Evolutionary conservation across 129 eudicot genomes (phyloP).

Genomic region (Lactuca sativa): DNA sequence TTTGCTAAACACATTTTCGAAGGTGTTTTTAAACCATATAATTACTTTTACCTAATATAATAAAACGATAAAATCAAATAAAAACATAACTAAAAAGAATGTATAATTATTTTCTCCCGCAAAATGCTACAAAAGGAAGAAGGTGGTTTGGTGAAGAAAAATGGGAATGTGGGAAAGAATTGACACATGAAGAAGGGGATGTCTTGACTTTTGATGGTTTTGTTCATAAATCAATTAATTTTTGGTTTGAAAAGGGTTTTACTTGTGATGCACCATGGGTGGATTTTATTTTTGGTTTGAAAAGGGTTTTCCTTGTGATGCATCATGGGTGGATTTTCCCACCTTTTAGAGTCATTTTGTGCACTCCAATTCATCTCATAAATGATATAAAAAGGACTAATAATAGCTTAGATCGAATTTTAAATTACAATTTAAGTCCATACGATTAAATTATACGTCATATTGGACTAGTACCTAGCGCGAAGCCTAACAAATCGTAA

Average conservation of each 20-base stretch:
- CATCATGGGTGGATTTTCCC: conserved; percentile 15
- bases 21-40: too few species aligned
- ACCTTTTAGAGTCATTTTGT: conserved; percentile 4
- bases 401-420: too few species aligned
- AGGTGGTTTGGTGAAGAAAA: not conserved
- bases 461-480: too few species aligned
- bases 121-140: not conserved
- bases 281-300: conserved; percentile 21
- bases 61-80: too few species aligned
- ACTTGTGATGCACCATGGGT: conserved; percentile 14
- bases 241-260: conserved; percentile 16
- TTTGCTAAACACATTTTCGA: too few species aligned
- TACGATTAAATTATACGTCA: too few species aligned
- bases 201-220: conserved; percentile 8
- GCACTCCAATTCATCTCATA: not conserved
- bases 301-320: conserved; percentile 18
- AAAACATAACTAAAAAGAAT: not conserved
- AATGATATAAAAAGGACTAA: too few species aligned
- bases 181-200: conserved; percentile 7
- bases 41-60: too few species aligned
- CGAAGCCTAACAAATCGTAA: too few species aligned
- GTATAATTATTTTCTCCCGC: conserved; percentile 12
- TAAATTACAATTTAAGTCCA: too few species aligned
- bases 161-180: conserved; percentile 10
- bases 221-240: conserved; percentile 12